Evolutionary conservation across 176 grass and related monocot species (phyloP).

Genomic region (Juncus effusus): DNA sequence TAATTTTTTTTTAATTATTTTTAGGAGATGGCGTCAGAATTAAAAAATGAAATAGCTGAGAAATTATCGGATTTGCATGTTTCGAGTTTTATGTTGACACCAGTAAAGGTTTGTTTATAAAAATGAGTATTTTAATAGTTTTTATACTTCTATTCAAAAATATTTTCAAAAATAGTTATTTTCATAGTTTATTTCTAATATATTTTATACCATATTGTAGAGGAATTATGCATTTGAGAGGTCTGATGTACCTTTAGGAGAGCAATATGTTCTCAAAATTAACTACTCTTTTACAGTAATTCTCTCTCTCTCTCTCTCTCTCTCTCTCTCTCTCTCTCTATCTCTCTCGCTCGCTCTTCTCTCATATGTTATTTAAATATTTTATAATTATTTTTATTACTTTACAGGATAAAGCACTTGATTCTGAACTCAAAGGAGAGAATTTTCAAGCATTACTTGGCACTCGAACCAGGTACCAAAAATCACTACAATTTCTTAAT

Average conservation of each 20-base stretch:
- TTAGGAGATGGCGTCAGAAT: slow-evolving; percentile 71
- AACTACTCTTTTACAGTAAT: slow-evolving; percentile 89
- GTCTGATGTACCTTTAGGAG: slow-evolving; percentile 64
- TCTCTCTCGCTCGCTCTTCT: background rate
- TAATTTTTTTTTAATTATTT: slow-evolving; percentile 29
- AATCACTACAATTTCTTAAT: background rate
- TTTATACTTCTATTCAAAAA: no score
- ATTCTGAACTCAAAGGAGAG: slow-evolving; percentile 70
- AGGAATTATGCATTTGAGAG: slow-evolving; percentile 97
- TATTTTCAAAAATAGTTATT: background rate
- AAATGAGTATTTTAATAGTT: no score
- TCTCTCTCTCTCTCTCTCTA: background rate
- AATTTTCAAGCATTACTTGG: slow-evolving; percentile 87
- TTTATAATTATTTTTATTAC: slow-evolving; percentile 12
- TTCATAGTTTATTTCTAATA: background rate
- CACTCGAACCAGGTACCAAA: slow-evolving; percentile 65
- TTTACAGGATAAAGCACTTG: slow-evolving; percentile 65
- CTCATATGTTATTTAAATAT: background rate
- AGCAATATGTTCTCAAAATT: slow-evolving; percentile 96
- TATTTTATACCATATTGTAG: slow-evolving; percentile 39
- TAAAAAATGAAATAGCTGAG: slow-evolving; percentile 86
- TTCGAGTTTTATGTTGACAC: slow-evolving; percentile 82
- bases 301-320: slow-evolving; percentile 16
- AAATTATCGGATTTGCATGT: slow-evolving; percentile 73
- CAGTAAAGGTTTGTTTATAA: slow-evolving; percentile 69